Conservation (phyloP, 2,329 filamentous ascomycete genomes). For the Cladophialophora immunda region DNA sequence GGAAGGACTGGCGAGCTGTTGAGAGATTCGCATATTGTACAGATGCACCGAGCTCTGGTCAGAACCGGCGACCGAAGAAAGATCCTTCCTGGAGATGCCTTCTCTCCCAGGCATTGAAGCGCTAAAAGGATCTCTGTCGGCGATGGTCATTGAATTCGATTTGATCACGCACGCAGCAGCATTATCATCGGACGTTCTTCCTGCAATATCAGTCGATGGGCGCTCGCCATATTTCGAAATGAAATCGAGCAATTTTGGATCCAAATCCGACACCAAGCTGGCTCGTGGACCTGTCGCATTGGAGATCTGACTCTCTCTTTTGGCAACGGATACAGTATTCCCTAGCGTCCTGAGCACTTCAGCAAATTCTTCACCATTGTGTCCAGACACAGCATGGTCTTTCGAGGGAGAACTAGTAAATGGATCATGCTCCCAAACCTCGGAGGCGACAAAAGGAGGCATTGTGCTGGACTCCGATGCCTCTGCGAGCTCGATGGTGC, state of each 20-base stretch:
- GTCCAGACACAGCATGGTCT: not conserved
- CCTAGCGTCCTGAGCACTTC: conserved; percentile 19
- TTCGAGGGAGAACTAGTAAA: conserved; percentile 4
- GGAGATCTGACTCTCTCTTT: conserved; percentile 15
- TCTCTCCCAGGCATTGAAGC: conserved; percentile 12
- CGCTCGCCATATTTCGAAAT: conserved; percentile 32
- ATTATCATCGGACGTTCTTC: not conserved
- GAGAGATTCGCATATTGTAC: conserved; percentile 42
- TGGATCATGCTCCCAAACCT: not conserved
- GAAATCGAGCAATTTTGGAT: conserved; percentile 33
- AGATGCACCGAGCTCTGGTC: conserved; percentile 40
- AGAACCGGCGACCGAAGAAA: conserved; percentile 23
- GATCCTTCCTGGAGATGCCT: conserved; percentile 17
- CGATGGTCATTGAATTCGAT: not conserved
- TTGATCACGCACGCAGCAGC: not conserved
- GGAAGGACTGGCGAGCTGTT: conserved; percentile 40
- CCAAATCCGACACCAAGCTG: conserved; percentile 34
- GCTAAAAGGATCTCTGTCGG: not conserved
- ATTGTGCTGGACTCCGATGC: not conserved
- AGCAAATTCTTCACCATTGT: conserved; percentile 3
- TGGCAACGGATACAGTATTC: conserved; percentile 6
- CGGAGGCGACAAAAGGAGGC: not conserved
- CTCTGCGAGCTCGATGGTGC: conserved; percentile 26
- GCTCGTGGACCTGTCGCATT: conserved; percentile 17
- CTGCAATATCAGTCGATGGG: not conserved